Evolutionary conservation across 139 green algal genomes (phyloP).

Genomic region (Nannochloris sp.): DNA sequence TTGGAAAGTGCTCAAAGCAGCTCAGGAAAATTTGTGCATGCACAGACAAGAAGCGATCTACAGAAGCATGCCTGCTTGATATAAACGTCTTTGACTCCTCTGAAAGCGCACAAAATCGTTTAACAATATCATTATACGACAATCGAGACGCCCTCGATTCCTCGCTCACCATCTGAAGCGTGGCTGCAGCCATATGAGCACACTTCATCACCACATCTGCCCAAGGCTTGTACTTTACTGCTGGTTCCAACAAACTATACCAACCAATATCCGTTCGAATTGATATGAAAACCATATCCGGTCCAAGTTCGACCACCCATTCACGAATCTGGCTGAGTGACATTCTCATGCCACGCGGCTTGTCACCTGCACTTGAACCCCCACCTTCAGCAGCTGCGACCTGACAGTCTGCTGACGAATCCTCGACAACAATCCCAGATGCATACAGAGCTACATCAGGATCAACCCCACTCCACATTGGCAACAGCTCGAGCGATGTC

Average conservation of each 20-base stretch:
- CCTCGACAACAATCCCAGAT: constrained; percentile 56
- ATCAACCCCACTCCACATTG: constrained; percentile 74
- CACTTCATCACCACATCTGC: constrained; percentile 67
- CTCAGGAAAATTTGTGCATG: constrained; percentile 93
- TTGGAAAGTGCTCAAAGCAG: constrained; percentile 71
- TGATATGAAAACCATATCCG: constrained; percentile 82
- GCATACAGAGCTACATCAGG: constrained; percentile 77
- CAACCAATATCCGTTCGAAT: constrained; percentile 84
- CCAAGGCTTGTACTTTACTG: constrained; percentile 64
- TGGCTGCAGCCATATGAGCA: constrained; percentile 49
- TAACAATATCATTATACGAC: constrained; percentile 72
- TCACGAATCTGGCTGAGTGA: constrained; percentile 85
- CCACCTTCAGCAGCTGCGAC: constrained; percentile 13
- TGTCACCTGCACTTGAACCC: constrained; percentile 14
- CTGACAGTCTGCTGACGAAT: constrained; percentile 70
- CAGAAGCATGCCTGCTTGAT: constrained; percentile 39
- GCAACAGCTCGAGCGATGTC: constrained; percentile 79
- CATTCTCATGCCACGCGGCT: constrained; percentile 59
- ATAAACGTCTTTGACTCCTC: constrained; percentile 43
- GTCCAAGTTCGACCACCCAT: constrained; percentile 82
- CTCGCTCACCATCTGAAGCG: constrained; percentile 46
- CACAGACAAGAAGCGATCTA: constrained; percentile 84
- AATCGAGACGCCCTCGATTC: constrained; percentile 60
- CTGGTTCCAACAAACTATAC: constrained; percentile 68
- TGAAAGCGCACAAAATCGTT: constrained; percentile 39